Conservation (phyloP, 352 stramenopile genomes). For the Phytophthora vignae region DNA sequence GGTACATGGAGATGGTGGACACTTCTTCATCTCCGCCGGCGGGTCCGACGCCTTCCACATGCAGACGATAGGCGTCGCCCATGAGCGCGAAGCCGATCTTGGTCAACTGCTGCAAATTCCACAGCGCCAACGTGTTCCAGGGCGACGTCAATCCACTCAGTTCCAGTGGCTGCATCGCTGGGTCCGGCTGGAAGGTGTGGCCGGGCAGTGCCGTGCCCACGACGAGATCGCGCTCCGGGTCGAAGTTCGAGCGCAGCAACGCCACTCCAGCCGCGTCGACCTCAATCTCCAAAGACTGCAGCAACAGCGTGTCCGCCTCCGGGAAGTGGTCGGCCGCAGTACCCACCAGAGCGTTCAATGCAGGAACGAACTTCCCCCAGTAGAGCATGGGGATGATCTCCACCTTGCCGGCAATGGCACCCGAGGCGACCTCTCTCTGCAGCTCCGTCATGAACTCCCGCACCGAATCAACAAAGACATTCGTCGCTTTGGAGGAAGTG, state of each 20-base stretch:
- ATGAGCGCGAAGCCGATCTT: conserved; percentile 91
- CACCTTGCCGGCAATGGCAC: conserved; percentile 29
- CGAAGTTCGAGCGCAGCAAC: conserved; percentile 69
- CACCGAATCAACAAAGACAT: conserved; percentile 47
- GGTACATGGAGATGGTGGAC: conserved; percentile 90
- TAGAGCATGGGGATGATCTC: conserved; percentile 90
- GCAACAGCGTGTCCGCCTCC: conserved; percentile 59
- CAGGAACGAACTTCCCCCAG: conserved; percentile 94
- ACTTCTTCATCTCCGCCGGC: conserved; percentile 93
- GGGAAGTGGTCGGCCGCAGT: conserved; percentile 65
- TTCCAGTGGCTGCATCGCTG: conserved; percentile 41
- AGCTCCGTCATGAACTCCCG: conserved; percentile 42
- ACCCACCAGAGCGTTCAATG: conserved; percentile 91
- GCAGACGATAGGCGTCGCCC: conserved; percentile 76
- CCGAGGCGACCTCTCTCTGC: conserved; percentile 26
- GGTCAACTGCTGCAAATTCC: conserved; percentile 91
- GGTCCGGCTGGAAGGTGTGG: conserved; percentile 55
- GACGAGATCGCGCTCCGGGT: conserved; percentile 79
- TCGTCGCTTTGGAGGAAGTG: conserved; percentile 17
- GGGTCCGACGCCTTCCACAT: conserved; percentile 32
- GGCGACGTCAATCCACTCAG: conserved; percentile 90
- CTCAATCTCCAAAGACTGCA: conserved; percentile 92
- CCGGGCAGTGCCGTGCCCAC: conserved; percentile 90
- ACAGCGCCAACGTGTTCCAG: conserved; percentile 97
- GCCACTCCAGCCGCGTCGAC: conserved; percentile 56